Conservation (phyloP, 1,284 basidiomycete genomes). For the Thelephora terrestris region DNA sequence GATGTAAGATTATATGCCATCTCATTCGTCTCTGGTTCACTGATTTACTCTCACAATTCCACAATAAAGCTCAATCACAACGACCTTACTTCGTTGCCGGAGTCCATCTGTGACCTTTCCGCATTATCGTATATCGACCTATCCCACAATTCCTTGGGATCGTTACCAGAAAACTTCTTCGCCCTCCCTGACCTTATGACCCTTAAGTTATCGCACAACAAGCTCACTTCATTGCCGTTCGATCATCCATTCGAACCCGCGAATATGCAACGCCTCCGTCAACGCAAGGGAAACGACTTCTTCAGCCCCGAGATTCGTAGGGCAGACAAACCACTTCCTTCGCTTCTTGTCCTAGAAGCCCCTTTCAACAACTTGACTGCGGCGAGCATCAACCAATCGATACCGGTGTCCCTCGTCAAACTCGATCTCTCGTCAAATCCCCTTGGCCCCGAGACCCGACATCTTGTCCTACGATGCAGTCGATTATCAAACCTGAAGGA, state of each 20-base stretch:
- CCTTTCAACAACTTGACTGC: slow-evolving; percentile 56
- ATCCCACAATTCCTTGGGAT: slow-evolving; percentile 55
- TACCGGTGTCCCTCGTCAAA: slow-evolving; percentile 23
- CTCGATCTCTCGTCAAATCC: slow-evolving; percentile 33
- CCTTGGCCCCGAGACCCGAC: slow-evolving; percentile 16
- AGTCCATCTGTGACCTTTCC: slow-evolving; percentile 54
- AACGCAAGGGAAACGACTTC: slow-evolving; percentile 29
- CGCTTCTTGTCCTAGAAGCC: slow-evolving; percentile 45
- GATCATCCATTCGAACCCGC: slow-evolving; percentile 38
- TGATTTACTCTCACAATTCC: slow-evolving; percentile 36
- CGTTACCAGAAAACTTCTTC: slow-evolving; percentile 53
- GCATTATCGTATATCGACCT: slow-evolving; percentile 55
- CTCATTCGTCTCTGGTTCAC: background rate
- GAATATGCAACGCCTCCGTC: background rate
- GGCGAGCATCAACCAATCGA: slow-evolving; percentile 36
- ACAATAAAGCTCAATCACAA: slow-evolving; percentile 43
- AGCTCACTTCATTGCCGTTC: slow-evolving; percentile 48
- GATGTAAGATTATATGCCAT: slow-evolving; percentile 41
- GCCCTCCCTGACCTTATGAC: slow-evolving; percentile 53
- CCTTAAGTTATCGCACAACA: slow-evolving; percentile 65
- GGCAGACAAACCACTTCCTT: slow-evolving; percentile 51
- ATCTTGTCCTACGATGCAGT: slow-evolving; percentile 39
- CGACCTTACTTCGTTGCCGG: slow-evolving; percentile 47
- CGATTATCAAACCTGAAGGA: slow-evolving; percentile 45
- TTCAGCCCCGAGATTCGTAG: slow-evolving; percentile 53